phyloP scores from a whole-genome alignment of 192 early-diverging fungal genomes.

The Mortierella alpina region DNA sequence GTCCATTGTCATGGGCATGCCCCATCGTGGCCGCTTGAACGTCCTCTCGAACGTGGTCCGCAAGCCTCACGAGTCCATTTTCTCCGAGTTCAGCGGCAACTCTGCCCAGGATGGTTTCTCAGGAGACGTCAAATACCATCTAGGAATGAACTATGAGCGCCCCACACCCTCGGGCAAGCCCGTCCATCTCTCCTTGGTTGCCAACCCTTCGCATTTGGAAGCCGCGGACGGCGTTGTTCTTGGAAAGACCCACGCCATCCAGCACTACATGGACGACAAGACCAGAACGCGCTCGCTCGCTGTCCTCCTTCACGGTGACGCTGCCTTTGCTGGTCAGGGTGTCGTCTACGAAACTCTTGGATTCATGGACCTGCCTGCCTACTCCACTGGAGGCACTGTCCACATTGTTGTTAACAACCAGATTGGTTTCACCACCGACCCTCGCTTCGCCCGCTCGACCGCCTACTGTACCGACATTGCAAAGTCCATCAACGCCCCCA shows the following conservation, averaged over 20 bases:
- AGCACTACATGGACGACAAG: conserved; percentile 91
- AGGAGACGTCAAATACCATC: conserved; percentile 95
- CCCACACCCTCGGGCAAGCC: conserved; percentile 97
- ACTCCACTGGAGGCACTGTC: conserved; percentile 96
- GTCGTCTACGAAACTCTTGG: conserved; percentile 98
- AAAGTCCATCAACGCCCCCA: conserved; percentile 96
- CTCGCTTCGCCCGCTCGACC: conserved; percentile 92
- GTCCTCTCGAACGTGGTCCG: conserved; percentile 99
- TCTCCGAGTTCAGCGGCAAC: conserved; percentile 95
- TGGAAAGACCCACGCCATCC: conserved; percentile 96
- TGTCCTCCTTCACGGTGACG: conserved; percentile 97
- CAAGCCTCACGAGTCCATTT: conserved; percentile 98
- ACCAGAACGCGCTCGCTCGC: conserved; percentile 87
- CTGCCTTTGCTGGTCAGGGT: conserved; percentile 98
- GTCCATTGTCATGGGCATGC: conserved; percentile 98
- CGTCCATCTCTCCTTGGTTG: conserved; percentile 96
- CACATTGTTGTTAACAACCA: conserved; percentile 98
- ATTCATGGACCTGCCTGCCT: conserved; percentile 93
- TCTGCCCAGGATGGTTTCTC: conserved; percentile 91
- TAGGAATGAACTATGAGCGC: conserved; percentile 95
- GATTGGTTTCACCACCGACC: conserved; percentile 99
- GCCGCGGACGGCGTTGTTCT: conserved; percentile 98
- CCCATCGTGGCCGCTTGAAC: conserved; percentile 98
- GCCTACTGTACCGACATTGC: conserved; percentile 98
- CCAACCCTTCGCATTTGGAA: conserved; percentile 99